Conservation (phyloP, 2,329 filamentous ascomycete genomes). For the Penicillium sp. region DNA sequence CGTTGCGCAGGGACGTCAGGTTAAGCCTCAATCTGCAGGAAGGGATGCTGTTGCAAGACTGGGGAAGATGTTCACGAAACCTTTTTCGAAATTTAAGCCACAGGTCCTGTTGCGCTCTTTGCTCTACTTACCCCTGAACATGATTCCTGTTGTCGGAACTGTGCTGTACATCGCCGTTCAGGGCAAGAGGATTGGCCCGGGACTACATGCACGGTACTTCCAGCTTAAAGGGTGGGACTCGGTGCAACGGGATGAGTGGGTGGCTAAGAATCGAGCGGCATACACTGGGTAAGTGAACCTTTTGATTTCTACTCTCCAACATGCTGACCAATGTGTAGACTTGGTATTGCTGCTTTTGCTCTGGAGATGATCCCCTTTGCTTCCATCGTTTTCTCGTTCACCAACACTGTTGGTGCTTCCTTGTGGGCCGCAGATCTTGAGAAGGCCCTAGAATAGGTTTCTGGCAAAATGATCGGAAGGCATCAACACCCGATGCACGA, state of each 20-base stretch:
- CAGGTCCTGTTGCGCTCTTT: conserved; percentile 72
- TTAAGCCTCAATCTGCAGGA: conserved; percentile 54
- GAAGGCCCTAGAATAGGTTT: conserved; percentile 36
- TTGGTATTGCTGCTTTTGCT: conserved; percentile 76
- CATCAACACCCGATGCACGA: not conserved
- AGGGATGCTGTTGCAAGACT: conserved; percentile 56
- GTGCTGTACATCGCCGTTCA: conserved; percentile 77
- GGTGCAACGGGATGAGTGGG: conserved; percentile 65
- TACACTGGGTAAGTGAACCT: conserved; percentile 71
- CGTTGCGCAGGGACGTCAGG: conserved; percentile 72
- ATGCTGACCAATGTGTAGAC: conserved; percentile 30
- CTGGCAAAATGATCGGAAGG: not conserved
- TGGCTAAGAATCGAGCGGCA: conserved; percentile 68
- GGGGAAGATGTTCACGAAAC: conserved; percentile 58
- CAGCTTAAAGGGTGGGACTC: conserved; percentile 82
- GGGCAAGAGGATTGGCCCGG: conserved; percentile 59
- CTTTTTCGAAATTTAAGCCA: conserved; percentile 51
- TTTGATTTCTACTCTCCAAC: not conserved
- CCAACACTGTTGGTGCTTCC: conserved; percentile 87
- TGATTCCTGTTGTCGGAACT: conserved; percentile 87
- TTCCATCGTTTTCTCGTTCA: conserved; percentile 84
- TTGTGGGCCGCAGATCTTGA: conserved; percentile 93
- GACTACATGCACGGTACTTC: conserved; percentile 71
- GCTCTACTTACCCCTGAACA: conserved; percentile 87
- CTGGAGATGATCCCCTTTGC: conserved; percentile 82